Percentiles rank a stretch among this genome's conserved stretches.
These are phyloP conservation scores for Kodamaea suecica DNA, from an alignment of 1,139 yeast genomes.

Conservation along the genomic window DNA sequence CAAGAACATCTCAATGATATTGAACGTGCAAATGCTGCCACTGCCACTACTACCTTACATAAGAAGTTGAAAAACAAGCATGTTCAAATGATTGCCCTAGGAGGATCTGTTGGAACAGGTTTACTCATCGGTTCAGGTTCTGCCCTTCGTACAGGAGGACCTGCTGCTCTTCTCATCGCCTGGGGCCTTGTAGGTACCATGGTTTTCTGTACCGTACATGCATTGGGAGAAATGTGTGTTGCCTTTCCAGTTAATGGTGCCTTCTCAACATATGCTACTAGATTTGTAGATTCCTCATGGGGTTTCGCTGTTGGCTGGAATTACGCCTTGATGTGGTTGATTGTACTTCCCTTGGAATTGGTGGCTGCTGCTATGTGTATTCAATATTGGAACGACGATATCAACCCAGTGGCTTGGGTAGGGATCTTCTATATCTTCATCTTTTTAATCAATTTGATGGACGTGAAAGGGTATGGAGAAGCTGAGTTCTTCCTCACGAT, in stretches of 20 bases:
- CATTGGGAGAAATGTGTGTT: constrained; percentile 60
- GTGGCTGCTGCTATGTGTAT: constrained; percentile 45
- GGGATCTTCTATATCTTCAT: constrained; percentile 39
- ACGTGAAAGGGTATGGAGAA: constrained; percentile 47
- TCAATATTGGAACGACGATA: constrained; percentile 35
- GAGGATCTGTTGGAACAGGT: constrained; percentile 41
- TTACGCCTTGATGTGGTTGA: constrained; percentile 43
- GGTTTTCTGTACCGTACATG: constrained; percentile 53
- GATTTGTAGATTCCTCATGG: constrained; percentile 63
- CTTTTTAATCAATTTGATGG: constrained; percentile 39
- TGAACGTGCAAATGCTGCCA: constrained; percentile 37
- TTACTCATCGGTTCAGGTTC: constrained; percentile 73
- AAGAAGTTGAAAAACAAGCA: constrained; percentile 40
- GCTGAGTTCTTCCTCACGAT: constrained; percentile 41
- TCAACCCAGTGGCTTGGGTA: constrained; percentile 45
- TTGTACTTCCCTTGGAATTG: constrained; percentile 44
- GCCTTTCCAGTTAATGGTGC: constrained; percentile 63
- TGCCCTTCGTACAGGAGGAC: constrained; percentile 71
- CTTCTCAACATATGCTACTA: constrained; percentile 52
- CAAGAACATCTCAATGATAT: constrained; percentile 25
- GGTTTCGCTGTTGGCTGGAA: constrained; percentile 49
- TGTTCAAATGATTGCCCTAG: constrained; percentile 45
- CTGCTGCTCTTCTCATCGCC: constrained; percentile 71
- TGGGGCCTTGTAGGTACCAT: constrained; percentile 51
- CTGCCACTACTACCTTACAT: constrained; percentile 37